Base-by-base conservation (phyloP, 2,329 filamentous ascomycete species). In the Ophiostoma angusticollis region DNA sequence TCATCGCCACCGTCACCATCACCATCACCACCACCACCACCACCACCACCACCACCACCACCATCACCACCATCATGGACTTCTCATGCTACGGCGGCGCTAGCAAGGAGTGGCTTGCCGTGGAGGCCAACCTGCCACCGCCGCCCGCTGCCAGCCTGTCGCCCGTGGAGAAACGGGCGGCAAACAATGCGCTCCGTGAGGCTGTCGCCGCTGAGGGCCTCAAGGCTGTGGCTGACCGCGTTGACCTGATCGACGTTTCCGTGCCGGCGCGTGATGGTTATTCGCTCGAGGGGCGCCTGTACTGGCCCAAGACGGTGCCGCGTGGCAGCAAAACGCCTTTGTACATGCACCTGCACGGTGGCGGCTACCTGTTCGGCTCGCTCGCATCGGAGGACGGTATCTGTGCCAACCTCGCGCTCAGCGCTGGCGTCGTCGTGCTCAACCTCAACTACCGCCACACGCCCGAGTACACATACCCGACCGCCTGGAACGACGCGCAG, bases 381-480 rank as follows among this genome's bases (percentile, higher is more conserved):
- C 53, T 70, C n/a, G 61, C 65, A 18, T 67, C 65, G 0, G 67
- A 71, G 52, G 56, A 59, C 5, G 60, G 65, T 45, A 52, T 52
- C 8, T 72, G 67, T 6, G 52, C 63, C 5, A 30, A 39, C 37
- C 9, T 29, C 18, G 37, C 24, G 3, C 18, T 32, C 7, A 27
- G 22, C 13, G 29, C 30, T 11, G 31, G 37, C 24, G 37, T 39
- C 9, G 52, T 63, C 0, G 65, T 73, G 0, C 43, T 72, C 4
- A 68, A 69, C 36, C 55, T 71, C 13, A 65, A 65, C 40, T 72
- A 73, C 48, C 62, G 70, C 1, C 68, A 72, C 50, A 68, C 68
- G 0, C 68, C 68, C 0, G 62, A 71, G 39, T 51, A 63, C 35
- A 45, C 38, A 2, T 70, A 62, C 41, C 66, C 70, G 0, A 62